A percentile compares a stretch with the other conserved stretches of the same genome.
Conservation (phyloP, 805 yeast species). For the Metschnikowia amazonensis region DNA sequence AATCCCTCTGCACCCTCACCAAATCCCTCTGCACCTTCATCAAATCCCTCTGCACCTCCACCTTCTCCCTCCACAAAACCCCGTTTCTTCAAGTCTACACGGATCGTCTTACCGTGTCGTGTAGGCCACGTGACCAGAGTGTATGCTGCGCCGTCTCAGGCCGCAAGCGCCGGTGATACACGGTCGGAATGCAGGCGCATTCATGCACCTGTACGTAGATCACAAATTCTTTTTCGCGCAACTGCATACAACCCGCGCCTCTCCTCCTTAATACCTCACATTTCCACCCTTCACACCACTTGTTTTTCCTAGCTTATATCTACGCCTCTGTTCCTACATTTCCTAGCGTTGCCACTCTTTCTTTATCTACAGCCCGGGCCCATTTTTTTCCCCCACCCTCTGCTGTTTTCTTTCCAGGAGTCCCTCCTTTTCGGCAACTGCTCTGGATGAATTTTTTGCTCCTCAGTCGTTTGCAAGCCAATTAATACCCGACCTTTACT, state of each 20-base stretch:
- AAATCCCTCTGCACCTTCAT: no score
- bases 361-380: not conserved
- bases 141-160: not conserved
- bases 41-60: no score
- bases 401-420: not conserved
- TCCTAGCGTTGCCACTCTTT: not conserved
- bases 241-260: not conserved
- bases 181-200: not conserved
- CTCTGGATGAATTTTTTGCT: not conserved
- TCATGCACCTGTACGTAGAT: not conserved
- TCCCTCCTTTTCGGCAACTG: not conserved
- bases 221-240: not conserved
- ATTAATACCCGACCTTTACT: not conserved
- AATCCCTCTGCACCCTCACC: no score
- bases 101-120: not conserved
- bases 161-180: not conserved
- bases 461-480: not conserved
- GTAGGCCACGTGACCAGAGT: not conserved
- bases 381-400: not conserved
- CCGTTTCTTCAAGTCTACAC: not conserved
- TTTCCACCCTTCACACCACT: not conserved
- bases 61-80: not conserved
- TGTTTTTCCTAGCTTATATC: not conserved
- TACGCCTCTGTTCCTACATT: not conserved
- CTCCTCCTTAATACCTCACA: slow-evolving; percentile 3